Conservation (phyloP, 106 monocot species). For the Acorus calamus region DNA sequence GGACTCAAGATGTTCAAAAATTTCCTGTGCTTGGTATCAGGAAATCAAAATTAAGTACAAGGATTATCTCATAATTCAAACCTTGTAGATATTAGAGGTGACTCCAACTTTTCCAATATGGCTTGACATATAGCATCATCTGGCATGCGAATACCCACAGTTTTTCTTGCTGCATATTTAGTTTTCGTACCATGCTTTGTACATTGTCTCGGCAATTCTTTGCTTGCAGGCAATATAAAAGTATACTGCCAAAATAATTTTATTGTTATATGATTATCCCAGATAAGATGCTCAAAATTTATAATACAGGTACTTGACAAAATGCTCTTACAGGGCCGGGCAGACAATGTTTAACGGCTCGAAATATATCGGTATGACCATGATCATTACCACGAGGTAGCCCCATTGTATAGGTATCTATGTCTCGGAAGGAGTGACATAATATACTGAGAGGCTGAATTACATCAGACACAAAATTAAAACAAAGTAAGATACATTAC, state of each 20-base stretch:
- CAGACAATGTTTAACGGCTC: slow-evolving; percentile 78
- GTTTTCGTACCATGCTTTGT: slow-evolving; percentile 49
- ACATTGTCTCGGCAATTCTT: slow-evolving; percentile 86
- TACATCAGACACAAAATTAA: not conserved
- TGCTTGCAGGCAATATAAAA: slow-evolving; percentile 85
- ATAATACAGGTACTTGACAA: too few relatives aligned
- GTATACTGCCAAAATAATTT: slow-evolving; percentile 64
- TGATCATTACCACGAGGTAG: slow-evolving; percentile 77
- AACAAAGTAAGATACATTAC: too few relatives aligned
- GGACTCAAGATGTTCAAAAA: too few relatives aligned
- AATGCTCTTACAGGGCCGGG: slow-evolving; percentile 74
- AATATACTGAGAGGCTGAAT: slow-evolving; percentile 93
- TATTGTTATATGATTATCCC: not conserved
- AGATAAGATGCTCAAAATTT: not conserved
- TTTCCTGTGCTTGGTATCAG: too few relatives aligned
- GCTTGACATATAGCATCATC: slow-evolving; percentile 78
- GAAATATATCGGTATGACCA: slow-evolving; percentile 86
- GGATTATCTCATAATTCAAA: slow-evolving; percentile 4
- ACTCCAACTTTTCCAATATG: slow-evolving; percentile 68
- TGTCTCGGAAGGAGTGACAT: slow-evolving; percentile 65
- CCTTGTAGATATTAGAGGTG: slow-evolving; percentile 88
- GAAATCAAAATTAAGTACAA: too few relatives aligned
- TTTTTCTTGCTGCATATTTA: slow-evolving; percentile 51
- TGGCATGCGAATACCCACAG: slow-evolving; percentile 87
- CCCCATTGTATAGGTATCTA: slow-evolving; percentile 84